Conservation (phyloP, 768 basidiomycete species). For the Hygrocybe coccinea region DNA sequence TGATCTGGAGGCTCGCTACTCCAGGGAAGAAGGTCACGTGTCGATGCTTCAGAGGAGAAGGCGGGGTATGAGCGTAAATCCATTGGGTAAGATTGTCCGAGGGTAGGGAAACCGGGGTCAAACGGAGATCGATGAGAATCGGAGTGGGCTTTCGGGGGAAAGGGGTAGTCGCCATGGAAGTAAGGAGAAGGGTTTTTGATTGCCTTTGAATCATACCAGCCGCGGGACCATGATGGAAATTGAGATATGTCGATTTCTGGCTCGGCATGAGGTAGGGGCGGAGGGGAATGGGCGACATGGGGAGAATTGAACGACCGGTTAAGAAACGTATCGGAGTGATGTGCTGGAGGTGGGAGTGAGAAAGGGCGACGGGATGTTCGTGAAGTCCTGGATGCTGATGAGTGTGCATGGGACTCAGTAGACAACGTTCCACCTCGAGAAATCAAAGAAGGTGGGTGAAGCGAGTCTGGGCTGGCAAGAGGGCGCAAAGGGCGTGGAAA, state of each 20-base stretch:
- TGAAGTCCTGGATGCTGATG: constrained; percentile 47
- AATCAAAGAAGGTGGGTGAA: constrained; percentile 35
- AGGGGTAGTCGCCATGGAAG: constrained; percentile 27
- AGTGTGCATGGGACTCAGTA: constrained; percentile 39
- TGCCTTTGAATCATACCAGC: constrained; percentile 47
- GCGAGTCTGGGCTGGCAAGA: constrained; percentile 26
- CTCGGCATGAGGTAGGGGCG: constrained; percentile 22
- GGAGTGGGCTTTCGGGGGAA: constrained; percentile 20
- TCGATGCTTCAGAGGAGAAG: constrained; percentile 31
- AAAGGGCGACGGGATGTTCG: constrained; percentile 23
- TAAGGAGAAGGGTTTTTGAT: constrained; percentile 14
- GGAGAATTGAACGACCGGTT: constrained; percentile 14
- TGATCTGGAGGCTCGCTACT: constrained; percentile 43
- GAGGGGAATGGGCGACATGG: constrained; percentile 17
- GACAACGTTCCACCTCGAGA: constrained; percentile 43
- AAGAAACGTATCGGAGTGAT: constrained; percentile 12
- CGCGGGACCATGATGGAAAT: constrained; percentile 60
- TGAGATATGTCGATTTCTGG: constrained; percentile 55
- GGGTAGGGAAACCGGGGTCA: constrained; percentile 28
- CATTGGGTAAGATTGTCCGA: constrained; percentile 17
- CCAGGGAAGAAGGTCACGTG: constrained; percentile 51
- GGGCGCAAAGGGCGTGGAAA: constrained; percentile 23
- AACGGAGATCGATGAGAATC: constrained; percentile 30
- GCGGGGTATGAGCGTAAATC: constrained; percentile 25
- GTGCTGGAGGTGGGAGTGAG: constrained; percentile 17